Conservation (phyloP, 768 basidiomycete genomes). For the Solioccasus polychromus region DNA sequence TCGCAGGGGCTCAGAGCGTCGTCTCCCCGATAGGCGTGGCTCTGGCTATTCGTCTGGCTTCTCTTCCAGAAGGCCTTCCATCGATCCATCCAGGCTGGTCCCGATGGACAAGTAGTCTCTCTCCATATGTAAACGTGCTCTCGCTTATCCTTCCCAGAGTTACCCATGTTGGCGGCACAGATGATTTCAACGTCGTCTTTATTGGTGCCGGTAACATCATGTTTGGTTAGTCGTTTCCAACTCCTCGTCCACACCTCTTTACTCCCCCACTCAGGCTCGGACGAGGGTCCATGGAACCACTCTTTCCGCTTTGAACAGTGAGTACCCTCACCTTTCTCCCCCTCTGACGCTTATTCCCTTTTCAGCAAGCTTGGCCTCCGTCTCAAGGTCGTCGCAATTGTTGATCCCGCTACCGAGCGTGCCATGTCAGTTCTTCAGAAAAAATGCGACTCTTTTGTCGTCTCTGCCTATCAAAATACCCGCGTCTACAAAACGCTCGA, state of each 20-base stretch:
- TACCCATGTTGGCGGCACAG: slow-evolving; percentile 52
- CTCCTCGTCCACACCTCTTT: slow-evolving; percentile 1
- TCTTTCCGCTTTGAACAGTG: slow-evolving; percentile 89
- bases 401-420: slow-evolving; percentile 87
- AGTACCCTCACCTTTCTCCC: slow-evolving; percentile 22
- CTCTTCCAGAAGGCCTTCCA: slow-evolving; percentile 64
- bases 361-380: slow-evolving; percentile 91
- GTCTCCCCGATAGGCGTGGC: slow-evolving; percentile 44
- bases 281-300: slow-evolving; percentile 91
- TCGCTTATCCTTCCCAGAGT: slow-evolving; percentile 35
- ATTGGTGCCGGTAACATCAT: slow-evolving; percentile 97
- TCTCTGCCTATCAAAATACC: slow-evolving; percentile 89
- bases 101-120: slow-evolving; percentile 72
- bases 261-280: slow-evolving; percentile 54
- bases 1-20: slow-evolving; percentile 46
- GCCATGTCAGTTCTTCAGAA: slow-evolving; percentile 77
- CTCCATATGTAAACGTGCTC: not conserved
- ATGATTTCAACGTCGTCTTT: slow-evolving; percentile 91
- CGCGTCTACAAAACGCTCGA: slow-evolving; percentile 81
- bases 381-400: slow-evolving; percentile 91
- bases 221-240: slow-evolving; percentile 61
- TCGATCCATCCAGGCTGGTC: slow-evolving; percentile 72
- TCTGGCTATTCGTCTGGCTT: slow-evolving; percentile 44
- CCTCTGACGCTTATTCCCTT: slow-evolving; percentile 9
- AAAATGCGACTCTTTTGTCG: slow-evolving; percentile 92